Evolutionary conservation across 2,329 filamentous ascomycete genomes (phyloP), one percentile per base, ranked within the genome.

Genomic region (Scedosporium aurantiacum): DNA sequence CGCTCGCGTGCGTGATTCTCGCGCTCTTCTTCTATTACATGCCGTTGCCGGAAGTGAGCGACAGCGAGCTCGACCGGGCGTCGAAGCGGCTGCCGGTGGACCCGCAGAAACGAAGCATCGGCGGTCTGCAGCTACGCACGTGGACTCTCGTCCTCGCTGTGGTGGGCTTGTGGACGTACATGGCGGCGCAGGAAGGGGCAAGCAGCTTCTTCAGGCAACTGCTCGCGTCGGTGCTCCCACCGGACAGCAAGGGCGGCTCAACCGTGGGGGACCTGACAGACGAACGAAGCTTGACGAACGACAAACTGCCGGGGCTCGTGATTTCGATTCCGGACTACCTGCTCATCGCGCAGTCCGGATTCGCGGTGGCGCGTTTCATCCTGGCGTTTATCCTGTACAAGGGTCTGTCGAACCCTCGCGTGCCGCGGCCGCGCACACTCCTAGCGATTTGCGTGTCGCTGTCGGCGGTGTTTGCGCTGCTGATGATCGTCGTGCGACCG

Each of bases 151-250:
- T 84, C 63, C 79, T 92, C 63, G 91, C 88, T 0, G 84, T 91
- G 0, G 72, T 87, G 41, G 85, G 89, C 0, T 90, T 95, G 68
- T 95, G 90, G 76, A 82, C 83, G 37, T 95, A 95, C 68, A 86
- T 89, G 1, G 89, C 87, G 6, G 83, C 86, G 0, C 91, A 96
- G 68, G 85, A 86, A 67, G 79, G 77, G 68, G 79, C 83, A 73
- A 82, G 79, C 65, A 80, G 85, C 66, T 87, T 79, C 70, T 86
- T 88, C 68, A 72, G 78, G 16, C 69, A 71, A n/a, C 71, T 86
- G 10, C 67, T 86, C 58, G 69, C 75, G 5, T 75, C 76, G 0
- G 70, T 76, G 57, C 64, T 75, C 0, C 75, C 76, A 1, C 65
- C 63, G 16, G 62, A 66, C 55, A 66, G 64, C 12, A 66, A 66